Conservation (phyloP, 805 yeast genomes). For the Zygoascus bituminiphila region DNA sequence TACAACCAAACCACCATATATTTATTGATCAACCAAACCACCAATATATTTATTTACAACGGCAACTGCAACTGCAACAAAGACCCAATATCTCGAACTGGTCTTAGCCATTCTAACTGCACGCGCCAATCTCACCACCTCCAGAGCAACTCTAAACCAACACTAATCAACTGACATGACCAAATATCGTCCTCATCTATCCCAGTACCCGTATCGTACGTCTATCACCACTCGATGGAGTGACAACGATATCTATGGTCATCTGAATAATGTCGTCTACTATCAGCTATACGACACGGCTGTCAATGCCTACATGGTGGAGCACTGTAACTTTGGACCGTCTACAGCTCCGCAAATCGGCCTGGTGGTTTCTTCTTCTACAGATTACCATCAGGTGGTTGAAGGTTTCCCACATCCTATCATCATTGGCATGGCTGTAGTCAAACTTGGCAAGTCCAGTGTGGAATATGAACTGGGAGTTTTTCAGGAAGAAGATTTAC, state of each 20-base stretch:
- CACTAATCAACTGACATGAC: neutral
- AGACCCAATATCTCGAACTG: no score
- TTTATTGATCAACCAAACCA: no score
- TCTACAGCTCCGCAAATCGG: slow-evolving; percentile 15
- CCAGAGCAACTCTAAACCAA: no score
- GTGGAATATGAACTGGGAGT: slow-evolving; percentile 26
- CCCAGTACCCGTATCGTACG: slow-evolving; percentile 14
- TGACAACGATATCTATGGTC: slow-evolving; percentile 25
- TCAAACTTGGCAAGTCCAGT: slow-evolving; percentile 21
- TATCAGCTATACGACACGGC: slow-evolving; percentile 17
- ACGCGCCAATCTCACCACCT: no score
- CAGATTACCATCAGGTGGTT: slow-evolving; percentile 22
- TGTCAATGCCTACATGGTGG: slow-evolving; percentile 18
- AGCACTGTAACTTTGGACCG: slow-evolving; percentile 17
- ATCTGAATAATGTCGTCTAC: slow-evolving; percentile 24
- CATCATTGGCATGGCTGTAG: slow-evolving; percentile 21
- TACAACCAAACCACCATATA: no score
- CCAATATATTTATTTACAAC: no score
- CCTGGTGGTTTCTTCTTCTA: slow-evolving; percentile 22
- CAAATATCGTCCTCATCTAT: slow-evolving; percentile 11
- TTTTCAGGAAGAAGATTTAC: slow-evolving; percentile 19
- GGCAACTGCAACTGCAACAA: no score
- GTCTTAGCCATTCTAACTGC: no score
- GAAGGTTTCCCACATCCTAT: slow-evolving; percentile 24
- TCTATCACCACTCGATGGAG: slow-evolving; percentile 20